Evolutionary conservation across 148 eudicot genomes (phyloP), one percentile per base, ranked within the genome.

Genomic region (Rhododendron molle): DNA sequence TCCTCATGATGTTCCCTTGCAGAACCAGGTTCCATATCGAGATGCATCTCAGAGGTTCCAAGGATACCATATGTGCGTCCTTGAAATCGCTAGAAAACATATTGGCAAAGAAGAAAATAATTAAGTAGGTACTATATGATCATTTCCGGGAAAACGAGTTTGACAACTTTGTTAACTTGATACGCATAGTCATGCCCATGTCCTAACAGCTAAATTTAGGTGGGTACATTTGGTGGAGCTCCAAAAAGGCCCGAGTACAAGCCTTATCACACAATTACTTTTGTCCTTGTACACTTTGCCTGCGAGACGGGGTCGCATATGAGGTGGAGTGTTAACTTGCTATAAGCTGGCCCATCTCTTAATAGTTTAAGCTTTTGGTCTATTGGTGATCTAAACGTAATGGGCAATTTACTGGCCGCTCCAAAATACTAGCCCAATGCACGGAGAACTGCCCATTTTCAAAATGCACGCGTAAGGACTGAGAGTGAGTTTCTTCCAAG

Each of bases 51-150:
- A 54, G 97, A 91, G 78, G 89, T 91, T 81, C 89, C 93, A 87
- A 96, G 99, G 44, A 96, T 86, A 52, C 99, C 97, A 78, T 96
- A 96, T 83, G 95, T 87, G 65, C 97, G 98, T 69, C 99, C 99
- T 94, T 95, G 98, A 88, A 96, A 96, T 92, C 99, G 94, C 99
- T 95, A 86, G 14, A 80, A 60, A 83, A 49, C 23, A 84, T 47
- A 85, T 78, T 38, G 65, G 69, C 47, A 73, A 21, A 46, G 49
- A 76, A 46, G 65, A 20, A 76, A 71, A 83, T 12, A 49, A 50
- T 49, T 21, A 72, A 18, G 73, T 50, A 83, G 50, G 28, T 21
- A 38, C 79, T 49, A 71, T 21, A 36, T 20, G 79, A 26, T 38
- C 26, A 36, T 76, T 23, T 40, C 49, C 1, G 15, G 7, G 20